Conservation (phyloP, 139 green algal species). For the Chlorella sp. region DNA sequence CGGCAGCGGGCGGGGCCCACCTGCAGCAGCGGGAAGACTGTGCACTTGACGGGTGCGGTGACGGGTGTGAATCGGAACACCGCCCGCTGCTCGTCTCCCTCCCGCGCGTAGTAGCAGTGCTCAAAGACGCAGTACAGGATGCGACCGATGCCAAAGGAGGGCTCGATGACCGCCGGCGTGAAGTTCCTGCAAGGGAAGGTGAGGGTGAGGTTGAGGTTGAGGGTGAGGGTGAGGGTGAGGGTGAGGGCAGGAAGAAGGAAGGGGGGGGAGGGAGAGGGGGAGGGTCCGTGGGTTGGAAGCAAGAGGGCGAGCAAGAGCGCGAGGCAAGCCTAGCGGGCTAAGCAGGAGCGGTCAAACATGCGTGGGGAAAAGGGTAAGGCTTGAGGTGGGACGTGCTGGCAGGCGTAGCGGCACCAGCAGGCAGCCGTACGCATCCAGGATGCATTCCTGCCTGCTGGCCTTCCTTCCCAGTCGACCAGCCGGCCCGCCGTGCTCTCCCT, state of each 20-base stretch:
- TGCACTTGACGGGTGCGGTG: conserved; percentile 96
- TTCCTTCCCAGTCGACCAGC: too few relatives aligned
- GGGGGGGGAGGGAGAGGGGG: neutral
- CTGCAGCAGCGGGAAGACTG: conserved; percentile 92
- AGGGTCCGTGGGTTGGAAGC: neutral
- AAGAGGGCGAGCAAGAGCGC: neutral
- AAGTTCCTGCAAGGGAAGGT: conserved; percentile 66
- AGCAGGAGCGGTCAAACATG: neutral
- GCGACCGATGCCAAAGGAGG: conserved; percentile 98
- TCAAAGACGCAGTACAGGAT: conserved; percentile 99
- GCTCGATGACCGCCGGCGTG: conserved; percentile 96
- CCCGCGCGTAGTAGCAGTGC: conserved; percentile 93
- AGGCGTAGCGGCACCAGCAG: neutral
- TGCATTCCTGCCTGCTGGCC: neutral
- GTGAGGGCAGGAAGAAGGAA: neutral
- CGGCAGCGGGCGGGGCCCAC: conserved; percentile 41
- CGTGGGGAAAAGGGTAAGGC: neutral
- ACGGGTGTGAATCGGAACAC: conserved; percentile 90
- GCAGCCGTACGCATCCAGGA: neutral
- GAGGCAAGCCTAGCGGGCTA: neutral
- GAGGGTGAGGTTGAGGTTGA: neutral
- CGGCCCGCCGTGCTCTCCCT: too few relatives aligned
- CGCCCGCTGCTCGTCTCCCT: conserved; percentile 70
- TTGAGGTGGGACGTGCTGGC: neutral
- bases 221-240: neutral